Percentiles rank a stretch among this genome's conserved stretches.
Evolutionary conservation across 345 rosid genomes (phyloP).

Genomic region (Odontarrhena argentea): DNA sequence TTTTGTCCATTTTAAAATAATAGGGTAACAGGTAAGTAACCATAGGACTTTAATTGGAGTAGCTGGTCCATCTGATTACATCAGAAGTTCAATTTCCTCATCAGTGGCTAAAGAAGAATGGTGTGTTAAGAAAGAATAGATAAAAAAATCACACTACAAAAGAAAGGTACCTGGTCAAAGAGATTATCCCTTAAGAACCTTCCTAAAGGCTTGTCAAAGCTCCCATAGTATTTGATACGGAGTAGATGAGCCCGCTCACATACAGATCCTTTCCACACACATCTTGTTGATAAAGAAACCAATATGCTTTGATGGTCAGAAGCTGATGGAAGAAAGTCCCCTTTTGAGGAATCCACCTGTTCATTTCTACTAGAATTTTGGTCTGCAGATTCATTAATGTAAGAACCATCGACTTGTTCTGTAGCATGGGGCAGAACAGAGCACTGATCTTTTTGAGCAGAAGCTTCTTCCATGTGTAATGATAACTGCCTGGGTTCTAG

Average conservation of each 20-base stretch:
- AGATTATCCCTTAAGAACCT: conserved; percentile 83
- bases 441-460: conserved; percentile 34
- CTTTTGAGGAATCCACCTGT: conserved; percentile 61
- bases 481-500: conserved; percentile 43
- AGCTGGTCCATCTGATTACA: conserved; percentile 28
- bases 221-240: conserved; percentile 93
- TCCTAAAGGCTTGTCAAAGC: conserved; percentile 93
- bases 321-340: conserved; percentile 87
- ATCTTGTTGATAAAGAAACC: conserved; percentile 90
- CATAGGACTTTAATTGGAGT: conserved; percentile 16
- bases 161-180: conserved; percentile 76
- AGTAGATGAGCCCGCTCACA: conserved; percentile 86
- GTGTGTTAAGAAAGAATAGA: neutral
- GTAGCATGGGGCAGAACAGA: conserved; percentile 31
- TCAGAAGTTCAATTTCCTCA: conserved; percentile 15
- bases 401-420: conserved; percentile 36
- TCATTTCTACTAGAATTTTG: conserved; percentile 40
- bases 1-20: conserved; percentile 18
- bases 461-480: conserved; percentile 29
- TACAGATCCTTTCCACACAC: conserved; percentile 91
- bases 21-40: conserved; percentile 18
- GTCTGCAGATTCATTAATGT: conserved; percentile 34
- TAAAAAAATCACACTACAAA: conserved; percentile 5
- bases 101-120: conserved; percentile 23
- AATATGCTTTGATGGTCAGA: conserved; percentile 96